Conservation (phyloP, 495 filamentous ascomycete genomes). For the Penicillium longicatenatum region DNA sequence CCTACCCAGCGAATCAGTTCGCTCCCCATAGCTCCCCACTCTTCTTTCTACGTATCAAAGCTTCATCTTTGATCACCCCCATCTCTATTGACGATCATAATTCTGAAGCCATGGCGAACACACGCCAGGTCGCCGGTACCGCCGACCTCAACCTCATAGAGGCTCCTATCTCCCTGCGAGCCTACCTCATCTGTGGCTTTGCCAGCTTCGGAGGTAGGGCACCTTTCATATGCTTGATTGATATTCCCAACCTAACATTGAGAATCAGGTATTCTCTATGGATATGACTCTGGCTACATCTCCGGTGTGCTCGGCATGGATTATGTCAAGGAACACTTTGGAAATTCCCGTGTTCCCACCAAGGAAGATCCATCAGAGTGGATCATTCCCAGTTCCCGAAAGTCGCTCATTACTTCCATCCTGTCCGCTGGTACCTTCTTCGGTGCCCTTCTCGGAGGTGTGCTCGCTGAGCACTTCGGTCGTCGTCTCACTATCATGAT, state of each 20-base stretch:
- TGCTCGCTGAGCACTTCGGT: constrained; percentile 64
- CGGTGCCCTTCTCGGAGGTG: constrained; percentile 67
- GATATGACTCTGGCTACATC: constrained; percentile 58
- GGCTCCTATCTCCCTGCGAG: constrained; percentile 61
- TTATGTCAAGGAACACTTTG: constrained; percentile 52
- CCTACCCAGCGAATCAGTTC: constrained; percentile 7
- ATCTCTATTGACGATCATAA: neutral
- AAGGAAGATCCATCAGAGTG: constrained; percentile 16
- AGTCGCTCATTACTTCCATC: constrained; percentile 69
- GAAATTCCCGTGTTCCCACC: constrained; percentile 15
- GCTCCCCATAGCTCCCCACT: constrained; percentile 2
- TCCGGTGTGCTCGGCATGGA: constrained; percentile 55
- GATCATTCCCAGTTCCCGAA: constrained; percentile 20
- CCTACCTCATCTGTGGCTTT: constrained; percentile 61
- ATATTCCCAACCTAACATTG: neutral
- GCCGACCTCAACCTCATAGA: constrained; percentile 44
- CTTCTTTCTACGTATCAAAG: constrained; percentile 12
- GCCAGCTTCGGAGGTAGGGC: constrained; percentile 53
- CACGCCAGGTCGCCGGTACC: constrained; percentile 16
- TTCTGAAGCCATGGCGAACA: constrained; percentile 11
- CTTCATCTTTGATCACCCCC: neutral
- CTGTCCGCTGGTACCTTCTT: constrained; percentile 76
- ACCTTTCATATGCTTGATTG: neutral
- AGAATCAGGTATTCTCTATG: constrained; percentile 47
- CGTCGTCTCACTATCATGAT: constrained; percentile 66